Conservation (phyloP, 768 basidiomycete genomes). For the Neoboletus subvelutipes region DNA sequence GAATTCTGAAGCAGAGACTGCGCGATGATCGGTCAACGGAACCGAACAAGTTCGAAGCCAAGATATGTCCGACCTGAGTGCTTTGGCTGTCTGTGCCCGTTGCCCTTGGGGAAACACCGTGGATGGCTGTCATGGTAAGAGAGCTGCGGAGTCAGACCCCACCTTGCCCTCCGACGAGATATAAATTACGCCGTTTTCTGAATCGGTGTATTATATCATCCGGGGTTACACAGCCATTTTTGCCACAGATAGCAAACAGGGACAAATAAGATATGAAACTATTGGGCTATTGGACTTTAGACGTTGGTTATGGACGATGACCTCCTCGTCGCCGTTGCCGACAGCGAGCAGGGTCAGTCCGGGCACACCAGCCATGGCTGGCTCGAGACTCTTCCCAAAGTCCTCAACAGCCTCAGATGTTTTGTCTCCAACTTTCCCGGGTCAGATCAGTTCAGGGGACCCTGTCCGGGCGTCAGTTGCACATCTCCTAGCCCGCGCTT, state of each 20-base stretch:
- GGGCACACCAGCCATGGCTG: constrained; percentile 24
- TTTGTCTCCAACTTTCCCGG: constrained; percentile 33
- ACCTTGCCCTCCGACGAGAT: neutral
- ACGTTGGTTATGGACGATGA: constrained; percentile 32
- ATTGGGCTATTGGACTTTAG: neutral
- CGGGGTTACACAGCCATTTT: constrained; percentile 3
- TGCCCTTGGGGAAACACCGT: constrained; percentile 2
- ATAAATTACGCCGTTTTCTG: neutral
- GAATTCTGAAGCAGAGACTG: constrained; percentile 24
- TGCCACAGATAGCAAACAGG: constrained; percentile 27
- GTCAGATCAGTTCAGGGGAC: constrained; percentile 36
- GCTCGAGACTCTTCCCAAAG: constrained; percentile 35
- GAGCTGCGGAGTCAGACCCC: constrained; percentile 1
- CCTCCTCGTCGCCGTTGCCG: constrained; percentile 33
- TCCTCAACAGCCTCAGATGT: constrained; percentile 33
- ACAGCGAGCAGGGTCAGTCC: constrained; percentile 34
- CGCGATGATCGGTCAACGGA: neutral
- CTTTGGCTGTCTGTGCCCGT: neutral
- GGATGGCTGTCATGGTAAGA: constrained; percentile 13
- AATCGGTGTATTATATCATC: neutral
- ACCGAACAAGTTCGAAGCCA: neutral
- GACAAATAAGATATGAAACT: constrained; percentile 12
- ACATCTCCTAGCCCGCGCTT: constrained; percentile 65
- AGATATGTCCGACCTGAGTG: constrained; percentile 15
- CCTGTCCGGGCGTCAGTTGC: constrained; percentile 61